A percentile compares a stretch with the other conserved stretches of the same genome.
Conservation (phyloP, 169 alveolate species). For the Plasmodium chabaudi region DNA sequence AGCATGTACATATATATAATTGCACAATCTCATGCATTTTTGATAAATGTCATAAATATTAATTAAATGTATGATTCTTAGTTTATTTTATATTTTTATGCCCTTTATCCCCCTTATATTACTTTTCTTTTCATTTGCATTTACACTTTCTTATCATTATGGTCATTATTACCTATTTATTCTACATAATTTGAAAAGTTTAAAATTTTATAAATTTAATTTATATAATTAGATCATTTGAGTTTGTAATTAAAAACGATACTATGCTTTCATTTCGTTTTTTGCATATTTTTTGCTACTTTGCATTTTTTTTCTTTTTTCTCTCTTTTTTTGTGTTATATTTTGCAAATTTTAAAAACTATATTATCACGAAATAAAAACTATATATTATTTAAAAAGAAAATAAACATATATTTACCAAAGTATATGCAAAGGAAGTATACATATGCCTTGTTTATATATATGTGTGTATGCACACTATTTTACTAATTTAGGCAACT, state of each 20-base stretch:
- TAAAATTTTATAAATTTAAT: slow-evolving; percentile 39
- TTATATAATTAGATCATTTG: slow-evolving; percentile 52
- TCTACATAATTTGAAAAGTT: slow-evolving; percentile 25
- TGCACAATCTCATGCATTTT: neutral
- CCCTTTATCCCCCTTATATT: neutral
- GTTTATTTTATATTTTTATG: neutral
- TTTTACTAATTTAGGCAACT: no score
- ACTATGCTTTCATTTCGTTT: neutral
- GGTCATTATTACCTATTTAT: slow-evolving; percentile 5
- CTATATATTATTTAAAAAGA: no score
- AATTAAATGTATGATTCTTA: neutral
- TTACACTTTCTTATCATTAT: neutral
- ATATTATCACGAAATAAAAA: no score
- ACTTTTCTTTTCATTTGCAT: neutral
- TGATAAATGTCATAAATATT: neutral
- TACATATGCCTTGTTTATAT: no score
- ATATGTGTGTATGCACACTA: no score
- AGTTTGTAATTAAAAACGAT: slow-evolving; percentile 68
- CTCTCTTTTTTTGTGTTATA: slow-evolving; percentile 11
- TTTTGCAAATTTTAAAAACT: no score
- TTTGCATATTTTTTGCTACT: neutral
- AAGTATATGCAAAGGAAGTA: no score
- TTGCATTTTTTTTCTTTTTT: slow-evolving; percentile 3
- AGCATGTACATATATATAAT: neutral
- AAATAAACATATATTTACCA: no score